These are phyloP conservation scores for Hordeum vulgare DNA, from an alignment of 176 grass and related monocot species.

Conservation along the genomic window DNA sequence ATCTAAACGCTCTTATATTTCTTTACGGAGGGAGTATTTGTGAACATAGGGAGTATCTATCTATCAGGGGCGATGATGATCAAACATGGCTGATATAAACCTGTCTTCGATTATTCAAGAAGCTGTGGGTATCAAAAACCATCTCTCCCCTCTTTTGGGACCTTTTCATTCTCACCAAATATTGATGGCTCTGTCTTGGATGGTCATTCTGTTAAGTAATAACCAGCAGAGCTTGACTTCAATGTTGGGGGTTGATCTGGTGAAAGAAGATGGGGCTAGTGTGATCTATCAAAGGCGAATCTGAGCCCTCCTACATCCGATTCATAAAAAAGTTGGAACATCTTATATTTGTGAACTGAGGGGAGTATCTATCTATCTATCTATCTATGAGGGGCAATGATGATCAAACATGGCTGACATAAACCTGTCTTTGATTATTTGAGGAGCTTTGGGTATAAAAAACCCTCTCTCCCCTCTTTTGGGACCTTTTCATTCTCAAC, in stretches of 20 bases:
- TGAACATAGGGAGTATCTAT: too few species aligned
- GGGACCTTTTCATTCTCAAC: background rate
- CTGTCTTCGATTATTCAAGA: background rate
- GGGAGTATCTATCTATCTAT: too few species aligned
- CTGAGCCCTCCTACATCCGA: background rate
- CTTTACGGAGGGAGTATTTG: too few species aligned
- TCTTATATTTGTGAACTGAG: too few species aligned
- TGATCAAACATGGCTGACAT: background rate
- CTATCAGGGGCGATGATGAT: background rate
- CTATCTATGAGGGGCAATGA: background rate
- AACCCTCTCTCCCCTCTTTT: background rate
- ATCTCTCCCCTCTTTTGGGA: background rate
- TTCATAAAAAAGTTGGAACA: too few species aligned
- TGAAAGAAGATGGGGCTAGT: background rate
- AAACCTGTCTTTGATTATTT: background rate
- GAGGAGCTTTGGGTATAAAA: background rate
- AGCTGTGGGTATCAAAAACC: background rate
- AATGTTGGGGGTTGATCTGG: background rate
- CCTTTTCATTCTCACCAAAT: background rate
- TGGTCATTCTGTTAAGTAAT: background rate
- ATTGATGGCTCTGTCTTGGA: slow-evolving; percentile 13
- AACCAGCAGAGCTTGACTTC: slow-evolving; percentile 5
- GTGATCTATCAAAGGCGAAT: slow-evolving; percentile 25
- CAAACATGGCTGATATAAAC: background rate
- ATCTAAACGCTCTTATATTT: too few species aligned